phyloP scores from a whole-genome alignment of 345 rosid species.

The Salix arbutifolia region DNA sequence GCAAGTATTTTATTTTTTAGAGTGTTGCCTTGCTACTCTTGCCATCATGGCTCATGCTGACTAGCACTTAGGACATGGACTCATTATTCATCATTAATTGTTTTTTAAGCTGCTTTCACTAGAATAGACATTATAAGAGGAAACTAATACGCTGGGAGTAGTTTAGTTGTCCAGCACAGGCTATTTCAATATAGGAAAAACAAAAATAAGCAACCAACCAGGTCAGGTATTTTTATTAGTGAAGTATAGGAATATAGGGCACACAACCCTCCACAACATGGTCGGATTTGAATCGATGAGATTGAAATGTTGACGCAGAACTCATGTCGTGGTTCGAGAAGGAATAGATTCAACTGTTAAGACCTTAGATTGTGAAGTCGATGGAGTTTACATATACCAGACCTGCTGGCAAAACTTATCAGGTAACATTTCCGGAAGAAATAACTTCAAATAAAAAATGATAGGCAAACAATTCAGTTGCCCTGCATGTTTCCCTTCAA shows the following conservation, averaged over 20 bases:
- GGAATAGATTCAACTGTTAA: conserved; percentile 52
- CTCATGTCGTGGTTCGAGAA: conserved; percentile 37
- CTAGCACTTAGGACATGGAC: neutral
- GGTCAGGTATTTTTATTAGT: conserved; percentile 32
- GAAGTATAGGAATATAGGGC: conserved; percentile 37
- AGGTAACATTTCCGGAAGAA: conserved; percentile 39
- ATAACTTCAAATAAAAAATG: conserved; percentile 10
- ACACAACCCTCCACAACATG: conserved; percentile 46
- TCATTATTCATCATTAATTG: neutral
- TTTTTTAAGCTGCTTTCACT: conserved; percentile 4
- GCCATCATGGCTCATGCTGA: neutral
- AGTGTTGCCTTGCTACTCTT: neutral
- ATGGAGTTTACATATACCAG: conserved; percentile 60
- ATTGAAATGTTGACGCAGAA: conserved; percentile 52
- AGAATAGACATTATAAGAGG: conserved; percentile 12
- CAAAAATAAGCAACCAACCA: conserved; percentile 23
- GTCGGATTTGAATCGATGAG: conserved; percentile 55
- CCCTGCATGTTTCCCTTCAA: neutral
- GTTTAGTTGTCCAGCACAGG: neutral
- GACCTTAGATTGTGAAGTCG: conserved; percentile 64
- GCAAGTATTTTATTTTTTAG: neutral
- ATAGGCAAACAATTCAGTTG: conserved; percentile 12
- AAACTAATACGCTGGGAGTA: conserved; percentile 9
- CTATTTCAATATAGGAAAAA: conserved; percentile 12
- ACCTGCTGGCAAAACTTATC: conserved; percentile 71